A percentile compares a stretch with the other conserved stretches of the same genome.
phyloP scores from a whole-genome alignment of 148 eudicot genomes.

The Rheum nobile region DNA sequence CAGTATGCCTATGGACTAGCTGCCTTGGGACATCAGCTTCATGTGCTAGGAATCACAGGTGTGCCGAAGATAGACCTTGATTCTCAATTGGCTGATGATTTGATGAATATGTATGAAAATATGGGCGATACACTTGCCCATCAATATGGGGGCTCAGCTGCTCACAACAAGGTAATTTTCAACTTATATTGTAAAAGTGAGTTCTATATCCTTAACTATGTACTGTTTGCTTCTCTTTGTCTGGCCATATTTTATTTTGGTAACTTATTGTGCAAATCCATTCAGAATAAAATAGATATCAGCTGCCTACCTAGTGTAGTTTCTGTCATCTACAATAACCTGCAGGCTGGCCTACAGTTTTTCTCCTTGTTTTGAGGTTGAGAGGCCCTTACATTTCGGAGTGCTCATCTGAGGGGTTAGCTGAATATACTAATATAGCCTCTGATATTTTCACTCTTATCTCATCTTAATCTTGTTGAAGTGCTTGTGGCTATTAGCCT shows the following conservation, averaged over 20 bases:
- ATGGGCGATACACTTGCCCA: slow-evolving; percentile 82
- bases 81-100: slow-evolving; percentile 43
- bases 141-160: slow-evolving; percentile 95
- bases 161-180: slow-evolving; percentile 81
- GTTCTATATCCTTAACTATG: not conserved
- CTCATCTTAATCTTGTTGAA: not conserved
- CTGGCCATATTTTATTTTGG: not conserved
- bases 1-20: slow-evolving; percentile 79
- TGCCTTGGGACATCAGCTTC: slow-evolving; percentile 75
- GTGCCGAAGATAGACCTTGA: slow-evolving; percentile 33
- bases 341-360: not conserved
- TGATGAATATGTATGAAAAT: slow-evolving; percentile 61
- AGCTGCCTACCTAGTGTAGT: slow-evolving; percentile 3
- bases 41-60: slow-evolving; percentile 41
- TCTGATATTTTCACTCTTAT: not conserved
- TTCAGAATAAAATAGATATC: not conserved
- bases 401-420: not conserved
- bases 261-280: not conserved
- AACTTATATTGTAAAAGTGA: not conserved
- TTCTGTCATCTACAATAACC: not conserved
- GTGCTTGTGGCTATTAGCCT: not conserved
- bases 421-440: not conserved
- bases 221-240: not conserved
- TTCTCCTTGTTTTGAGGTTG: not conserved
- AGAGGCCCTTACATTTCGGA: not conserved